A percentile compares a stretch with the other conserved stretches of the same genome.
Evolutionary conservation across 1,139 yeast species (phyloP).

Genomic region (Schizosaccharomyces versatilis): DNA sequence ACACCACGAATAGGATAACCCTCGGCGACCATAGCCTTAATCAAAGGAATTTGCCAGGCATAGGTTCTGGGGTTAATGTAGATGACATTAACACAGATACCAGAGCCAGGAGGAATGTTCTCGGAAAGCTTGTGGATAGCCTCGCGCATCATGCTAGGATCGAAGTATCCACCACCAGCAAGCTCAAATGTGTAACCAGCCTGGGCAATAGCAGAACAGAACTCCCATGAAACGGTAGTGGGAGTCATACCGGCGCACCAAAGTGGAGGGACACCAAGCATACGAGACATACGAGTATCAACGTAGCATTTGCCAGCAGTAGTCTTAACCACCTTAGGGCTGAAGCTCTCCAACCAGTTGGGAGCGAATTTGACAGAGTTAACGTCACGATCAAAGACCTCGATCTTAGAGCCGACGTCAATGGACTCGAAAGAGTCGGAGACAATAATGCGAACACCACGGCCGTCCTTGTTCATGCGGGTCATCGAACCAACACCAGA

Average conservation of each 20-base stretch:
- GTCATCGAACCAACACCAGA: conserved; percentile 92
- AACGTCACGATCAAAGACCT: conserved; percentile 52
- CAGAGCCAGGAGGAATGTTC: conserved; percentile 53
- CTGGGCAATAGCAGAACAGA: conserved; percentile 77
- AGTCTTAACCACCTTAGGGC: conserved; percentile 65
- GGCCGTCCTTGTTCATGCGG: conserved; percentile 94
- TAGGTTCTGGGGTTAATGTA: conserved; percentile 93
- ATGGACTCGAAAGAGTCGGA: conserved; percentile 79
- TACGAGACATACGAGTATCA: conserved; percentile 80
- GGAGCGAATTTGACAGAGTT: conserved; percentile 56
- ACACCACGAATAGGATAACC: conserved; percentile 93
- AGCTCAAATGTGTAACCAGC: conserved; percentile 94
- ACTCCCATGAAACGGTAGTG: conserved; percentile 81
- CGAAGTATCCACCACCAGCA: conserved; percentile 96
- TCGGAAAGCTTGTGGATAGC: conserved; percentile 49
- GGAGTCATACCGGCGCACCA: conserved; percentile 99
- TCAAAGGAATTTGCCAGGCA: conserved; percentile 96
- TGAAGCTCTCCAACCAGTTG: conserved; percentile 75
- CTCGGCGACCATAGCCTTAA: conserved; percentile 63
- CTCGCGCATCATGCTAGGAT: conserved; percentile 41
- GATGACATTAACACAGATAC: conserved; percentile 74
- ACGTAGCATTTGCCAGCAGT: conserved; percentile 41
- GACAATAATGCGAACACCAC: conserved; percentile 82
- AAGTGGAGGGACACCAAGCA: conserved; percentile 84
- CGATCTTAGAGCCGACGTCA: conserved; percentile 90